phyloP scores from a whole-genome alignment of 352 stramenopile species.

The Thraustochytrium sp. region DNA sequence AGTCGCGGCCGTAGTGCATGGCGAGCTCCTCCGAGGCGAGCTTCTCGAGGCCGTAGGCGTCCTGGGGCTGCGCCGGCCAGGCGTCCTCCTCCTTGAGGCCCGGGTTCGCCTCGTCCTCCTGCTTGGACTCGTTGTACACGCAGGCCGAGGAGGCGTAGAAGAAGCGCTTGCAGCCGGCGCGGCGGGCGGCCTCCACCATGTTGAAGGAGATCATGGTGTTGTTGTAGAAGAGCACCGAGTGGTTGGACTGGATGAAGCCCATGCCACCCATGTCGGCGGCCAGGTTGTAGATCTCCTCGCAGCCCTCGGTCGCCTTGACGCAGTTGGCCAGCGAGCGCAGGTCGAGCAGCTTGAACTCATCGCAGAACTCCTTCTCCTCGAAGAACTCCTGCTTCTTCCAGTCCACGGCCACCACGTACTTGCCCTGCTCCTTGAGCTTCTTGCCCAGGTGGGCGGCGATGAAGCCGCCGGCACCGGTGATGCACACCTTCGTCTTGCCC shows the following conservation, averaged over 20 bases:
- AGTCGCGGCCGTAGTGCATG: constrained; percentile 74
- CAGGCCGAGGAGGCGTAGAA: constrained; percentile 77
- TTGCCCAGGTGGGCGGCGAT: constrained; percentile 75
- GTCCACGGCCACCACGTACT: constrained; percentile 65
- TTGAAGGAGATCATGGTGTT: constrained; percentile 84
- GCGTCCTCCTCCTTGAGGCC: constrained; percentile 73
- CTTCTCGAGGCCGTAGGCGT: constrained; percentile 84
- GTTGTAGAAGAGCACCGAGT: constrained; percentile 79
- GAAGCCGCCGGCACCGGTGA: constrained; percentile 73
- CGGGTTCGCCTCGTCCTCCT: constrained; percentile 73
- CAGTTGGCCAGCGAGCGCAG: constrained; percentile 68
- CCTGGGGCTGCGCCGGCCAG: constrained; percentile 76
- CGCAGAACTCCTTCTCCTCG: constrained; percentile 71
- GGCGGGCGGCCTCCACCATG: constrained; percentile 71
- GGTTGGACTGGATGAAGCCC: constrained; percentile 82
- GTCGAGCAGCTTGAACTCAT: constrained; percentile 76
- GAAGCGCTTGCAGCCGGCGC: constrained; percentile 64
- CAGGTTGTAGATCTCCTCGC: constrained; percentile 77
- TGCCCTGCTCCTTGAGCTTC: constrained; percentile 58
- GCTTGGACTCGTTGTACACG: constrained; percentile 81
- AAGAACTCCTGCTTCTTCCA: constrained; percentile 83
- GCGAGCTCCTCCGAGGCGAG: constrained; percentile 73
- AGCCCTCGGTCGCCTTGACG: constrained; percentile 65
- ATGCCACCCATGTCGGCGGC: constrained; percentile 83
- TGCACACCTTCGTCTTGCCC: constrained; percentile 62